These are phyloP conservation scores for Boletus semigastroideus DNA, from an alignment of 1,284 basidiomycete genomes.

Conservation along the genomic window DNA sequence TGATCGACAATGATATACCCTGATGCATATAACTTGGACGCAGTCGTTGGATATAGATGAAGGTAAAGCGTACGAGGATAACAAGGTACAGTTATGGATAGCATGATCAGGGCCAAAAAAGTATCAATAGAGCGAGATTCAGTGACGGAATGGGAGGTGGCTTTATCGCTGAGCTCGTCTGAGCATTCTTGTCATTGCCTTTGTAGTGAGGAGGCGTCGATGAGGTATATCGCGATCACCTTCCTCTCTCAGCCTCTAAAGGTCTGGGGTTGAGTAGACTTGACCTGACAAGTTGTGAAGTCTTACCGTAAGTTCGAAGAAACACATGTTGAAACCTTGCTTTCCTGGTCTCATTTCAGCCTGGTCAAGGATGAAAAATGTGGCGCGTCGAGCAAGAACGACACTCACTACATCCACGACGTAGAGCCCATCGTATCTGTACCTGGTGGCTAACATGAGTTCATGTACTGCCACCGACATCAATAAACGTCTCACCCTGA, in stretches of 20 bases:
- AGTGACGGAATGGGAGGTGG: not conserved
- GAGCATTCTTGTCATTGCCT: constrained; percentile 15
- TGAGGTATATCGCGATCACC: constrained; percentile 20
- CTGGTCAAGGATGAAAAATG: constrained; percentile 16
- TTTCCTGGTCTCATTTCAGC: constrained; percentile 19
- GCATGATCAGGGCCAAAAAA: constrained; percentile 8
- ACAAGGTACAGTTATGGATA: constrained; percentile 1
- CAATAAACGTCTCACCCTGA: constrained; percentile 29
- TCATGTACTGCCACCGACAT: not conserved
- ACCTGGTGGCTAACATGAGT: constrained; percentile 27
- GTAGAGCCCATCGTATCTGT: constrained; percentile 49
- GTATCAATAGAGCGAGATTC: not conserved
- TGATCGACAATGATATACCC: constrained; percentile 14
- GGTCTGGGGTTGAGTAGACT: constrained; percentile 1
- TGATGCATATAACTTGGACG: constrained; percentile 8
- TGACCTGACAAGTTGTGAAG: not conserved
- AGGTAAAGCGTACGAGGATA: not conserved
- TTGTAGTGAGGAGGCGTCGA: constrained; percentile 19
- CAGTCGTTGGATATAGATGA: not conserved
- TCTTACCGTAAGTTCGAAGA: constrained; percentile 29
- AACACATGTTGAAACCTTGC: constrained; percentile 28
- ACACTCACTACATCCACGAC: constrained; percentile 31
- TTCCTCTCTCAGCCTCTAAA: constrained; percentile 25
- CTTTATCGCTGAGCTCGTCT: constrained; percentile 3
- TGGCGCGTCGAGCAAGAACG: not conserved